Evolutionary conservation across 345 rosid species (phyloP), one percentile per base, ranked within the genome.

Genomic region (Streptanthus diversifolius): DNA sequence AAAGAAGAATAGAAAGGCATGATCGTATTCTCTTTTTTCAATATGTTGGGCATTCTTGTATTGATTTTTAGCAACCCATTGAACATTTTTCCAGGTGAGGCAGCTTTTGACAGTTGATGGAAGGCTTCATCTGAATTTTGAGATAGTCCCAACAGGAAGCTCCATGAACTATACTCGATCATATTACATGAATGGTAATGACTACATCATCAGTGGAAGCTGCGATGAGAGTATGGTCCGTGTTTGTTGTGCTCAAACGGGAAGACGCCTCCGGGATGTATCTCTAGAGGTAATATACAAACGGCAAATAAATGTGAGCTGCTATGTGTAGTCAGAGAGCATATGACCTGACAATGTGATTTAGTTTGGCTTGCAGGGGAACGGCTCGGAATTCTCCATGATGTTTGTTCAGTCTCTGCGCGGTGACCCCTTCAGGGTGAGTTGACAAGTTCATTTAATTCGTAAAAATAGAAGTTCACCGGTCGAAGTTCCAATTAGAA

Each of bases 181-280:
- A 0, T 93, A 93, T 73, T 93, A 93, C 87, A 79, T 93, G 87
- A 93, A 91, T 48, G 95, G 98, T 51, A 85, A 90, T 81, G 96
- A 93, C 80, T 93, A 93, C 64, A 83, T 93, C 66, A 82, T 93
- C 40, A 93, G 91, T 65, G 97, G 98, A 63, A 91, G 98, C 60
- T 87, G 96, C 45, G 97, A 93, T 68, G 97, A 93, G 78, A 92
- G 85, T 57, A 81, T 88, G 55, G 86, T 91, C 47, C 98, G 92
- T 48, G 82, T 93, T 72, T 89, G 96, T 73, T 91, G 98, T 79
- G 96, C 98, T 64, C 98, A 89, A 83, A 93, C 98, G 33, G 98
- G 98, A 79, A 88, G 91, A 75, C 98, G 98, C 53, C 88, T 93
- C 54, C 89, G 88, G 80, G 98, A 93, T 77, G 76, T 93, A 70